A percentile compares a stretch with the other conserved stretches of the same genome.
Evolutionary conservation across 2,329 filamentous ascomycete genomes (phyloP).

Genomic region (Fusarium sp.): DNA sequence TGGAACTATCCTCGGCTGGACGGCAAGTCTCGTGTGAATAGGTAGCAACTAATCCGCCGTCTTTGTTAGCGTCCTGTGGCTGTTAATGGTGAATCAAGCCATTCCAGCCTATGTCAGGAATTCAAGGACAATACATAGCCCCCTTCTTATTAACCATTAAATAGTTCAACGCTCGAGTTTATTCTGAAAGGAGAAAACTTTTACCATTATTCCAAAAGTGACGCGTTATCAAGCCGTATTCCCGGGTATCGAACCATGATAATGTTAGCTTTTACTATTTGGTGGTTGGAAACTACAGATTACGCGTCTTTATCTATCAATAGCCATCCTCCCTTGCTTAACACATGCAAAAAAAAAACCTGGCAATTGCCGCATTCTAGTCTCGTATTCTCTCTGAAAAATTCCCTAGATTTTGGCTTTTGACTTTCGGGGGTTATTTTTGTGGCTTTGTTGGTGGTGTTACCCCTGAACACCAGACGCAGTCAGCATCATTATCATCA

Average conservation of each 20-base stretch:
- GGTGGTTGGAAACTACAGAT: slow-evolving; percentile 11
- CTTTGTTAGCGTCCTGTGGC: slow-evolving; percentile 15
- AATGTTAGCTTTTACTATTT: slow-evolving; percentile 13
- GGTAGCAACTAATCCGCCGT: neutral
- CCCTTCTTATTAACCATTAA: neutral
- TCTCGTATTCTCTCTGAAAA: neutral
- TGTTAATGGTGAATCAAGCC: neutral
- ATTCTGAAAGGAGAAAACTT: neutral
- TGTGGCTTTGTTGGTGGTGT: slow-evolving; percentile 9
- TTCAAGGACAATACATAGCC: neutral
- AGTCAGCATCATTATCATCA: slow-evolving; percentile 14
- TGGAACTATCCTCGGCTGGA: slow-evolving; percentile 9
- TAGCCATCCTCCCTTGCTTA: slow-evolving; percentile 18
- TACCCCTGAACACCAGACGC: slow-evolving; percentile 23
- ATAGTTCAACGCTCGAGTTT: neutral
- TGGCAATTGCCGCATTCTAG: neutral
- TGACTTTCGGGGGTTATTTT: slow-evolving; percentile 7
- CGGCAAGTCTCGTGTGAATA: slow-evolving; percentile 14
- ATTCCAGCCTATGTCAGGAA: neutral
- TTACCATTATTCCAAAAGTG: neutral
- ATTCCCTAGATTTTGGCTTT: slow-evolving; percentile 6
- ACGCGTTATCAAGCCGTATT: slow-evolving; percentile 26
- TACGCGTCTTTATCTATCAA: slow-evolving; percentile 27
- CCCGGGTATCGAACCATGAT: slow-evolving; percentile 8
- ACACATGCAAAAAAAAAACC: slow-evolving; percentile 6